phyloP scores from a whole-genome alignment of 306 rosid species.

The Malus domestica region ASM211411v1 NC_041796.1:27467001-27467500 shows the following conservation, averaged over 20 bases:
- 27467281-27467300: slow-evolving; percentile 85
- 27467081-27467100: slow-evolving; percentile 22
- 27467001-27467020: neutral
- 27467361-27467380: slow-evolving; percentile 79
- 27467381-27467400: slow-evolving; percentile 84
- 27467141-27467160: neutral
- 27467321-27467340: slow-evolving; percentile 78
- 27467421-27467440: slow-evolving; percentile 91
- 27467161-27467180: slow-evolving; percentile 48
- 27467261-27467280: slow-evolving; percentile 82
- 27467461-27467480: slow-evolving; percentile 88
- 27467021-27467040: slow-evolving; percentile 3
- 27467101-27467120: neutral
- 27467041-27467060: slow-evolving; percentile 19
- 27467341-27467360: slow-evolving; percentile 83
- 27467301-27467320: slow-evolving; percentile 88
- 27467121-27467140: no score
- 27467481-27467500: slow-evolving; percentile 84
- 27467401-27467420: slow-evolving; percentile 84
- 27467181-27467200: slow-evolving; percentile 44
- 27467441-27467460: slow-evolving; percentile 82
- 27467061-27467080: slow-evolving; percentile 25
- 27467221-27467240: neutral
- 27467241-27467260: slow-evolving; percentile 40
- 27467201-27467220: neutral